These are phyloP conservation scores for Pinus tabuliformis DNA, from an alignment of 75 land plant species.

Conservation along the genomic window DNA sequence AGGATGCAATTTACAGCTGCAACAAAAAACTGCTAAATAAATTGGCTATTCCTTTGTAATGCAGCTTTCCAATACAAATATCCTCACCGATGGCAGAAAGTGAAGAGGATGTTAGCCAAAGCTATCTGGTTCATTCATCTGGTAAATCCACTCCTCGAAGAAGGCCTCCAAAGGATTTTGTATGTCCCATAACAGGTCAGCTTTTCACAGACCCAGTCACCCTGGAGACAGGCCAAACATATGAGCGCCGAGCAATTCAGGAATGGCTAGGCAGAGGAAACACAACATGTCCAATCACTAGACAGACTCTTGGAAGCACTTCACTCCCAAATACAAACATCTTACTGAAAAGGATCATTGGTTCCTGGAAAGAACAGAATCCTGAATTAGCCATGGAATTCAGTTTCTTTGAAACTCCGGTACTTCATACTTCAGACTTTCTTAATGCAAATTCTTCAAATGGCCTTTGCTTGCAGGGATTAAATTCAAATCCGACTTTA, in stretches of 20 bases:
- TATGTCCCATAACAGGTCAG: conserved; percentile 62
- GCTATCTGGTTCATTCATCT: conserved; percentile 16
- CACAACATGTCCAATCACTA: conserved; percentile 65
- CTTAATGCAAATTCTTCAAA: neutral
- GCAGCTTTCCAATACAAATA: neutral
- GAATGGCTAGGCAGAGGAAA: conserved; percentile 72
- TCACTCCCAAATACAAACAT: conserved; percentile 54
- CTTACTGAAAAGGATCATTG: conserved; percentile 59
- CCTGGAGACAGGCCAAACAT: conserved; percentile 68
- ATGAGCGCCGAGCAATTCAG: conserved; percentile 62
- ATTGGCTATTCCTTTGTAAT: neutral
- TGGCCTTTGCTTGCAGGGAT: neutral
- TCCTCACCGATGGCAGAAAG: conserved; percentile 12
- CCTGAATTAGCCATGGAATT: conserved; percentile 30
- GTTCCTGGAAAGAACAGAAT: conserved; percentile 57
- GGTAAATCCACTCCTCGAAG: conserved; percentile 20
- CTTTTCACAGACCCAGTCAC: conserved; percentile 64
- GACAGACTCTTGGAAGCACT: conserved; percentile 41
- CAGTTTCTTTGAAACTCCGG: neutral
- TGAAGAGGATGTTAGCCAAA: conserved; percentile 35
- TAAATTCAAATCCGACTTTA: neutral
- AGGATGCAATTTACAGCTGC: neutral
- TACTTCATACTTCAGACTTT: neutral
- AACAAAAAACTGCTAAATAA: neutral
- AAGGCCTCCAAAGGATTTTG: conserved; percentile 62